These are phyloP conservation scores for Patellaria atrata DNA, from an alignment of 495 filamentous ascomycete genomes.

Conservation along the genomic window DNA sequence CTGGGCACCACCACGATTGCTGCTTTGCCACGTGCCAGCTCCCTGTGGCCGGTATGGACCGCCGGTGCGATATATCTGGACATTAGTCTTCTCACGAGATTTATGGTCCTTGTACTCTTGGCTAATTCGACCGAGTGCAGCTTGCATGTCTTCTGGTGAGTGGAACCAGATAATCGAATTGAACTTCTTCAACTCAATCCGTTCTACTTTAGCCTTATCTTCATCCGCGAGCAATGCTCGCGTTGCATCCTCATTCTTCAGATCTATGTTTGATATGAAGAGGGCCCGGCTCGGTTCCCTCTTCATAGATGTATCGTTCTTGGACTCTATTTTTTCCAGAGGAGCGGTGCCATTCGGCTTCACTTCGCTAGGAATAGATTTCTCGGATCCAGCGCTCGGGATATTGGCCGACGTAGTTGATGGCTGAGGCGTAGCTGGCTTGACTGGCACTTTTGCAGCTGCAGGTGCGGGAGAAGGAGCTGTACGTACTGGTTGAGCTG, in stretches of 20 bases:
- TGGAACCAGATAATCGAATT: conserved; percentile 75
- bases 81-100: conserved; percentile 47
- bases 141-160: conserved; percentile 59
- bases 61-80: conserved; percentile 66
- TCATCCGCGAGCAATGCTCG: conserved; percentile 68
- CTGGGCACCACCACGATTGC: conserved; percentile 43
- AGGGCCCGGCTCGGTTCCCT: conserved; percentile 52
- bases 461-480: conserved; percentile 36
- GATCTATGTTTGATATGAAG: conserved; percentile 69
- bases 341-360: conserved; percentile 28
- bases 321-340: conserved; percentile 15
- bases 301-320: conserved; percentile 16
- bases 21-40: conserved; percentile 57
- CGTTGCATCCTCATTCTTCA: conserved; percentile 61
- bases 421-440: conserved; percentile 39
- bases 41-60: conserved; percentile 29
- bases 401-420: conserved; percentile 19
- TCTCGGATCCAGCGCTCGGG: conserved; percentile 25
- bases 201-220: conserved; percentile 59
- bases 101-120: conserved; percentile 61
- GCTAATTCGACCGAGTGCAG: conserved; percentile 55
- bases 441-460: conserved; percentile 30
- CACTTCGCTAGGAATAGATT: conserved; percentile 21
- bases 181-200: conserved; percentile 60
- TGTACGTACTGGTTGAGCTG: conserved; percentile 27